Evolutionary conservation across 176 grass and related monocot genomes (phyloP).

Genomic region (bread wheat (Triticum aestivum)): IWGSC_CS_RefSeq_v2.1 NC_057814.1:635300881-635301380

Average conservation of each 20-base stretch:
- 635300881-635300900: not conserved
- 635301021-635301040: not conserved
- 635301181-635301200: too few relatives aligned
- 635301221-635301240: too few relatives aligned
- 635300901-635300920: rapidly evolving
- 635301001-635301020: not conserved
- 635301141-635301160: not conserved
- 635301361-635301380: too few relatives aligned
- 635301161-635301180: too few relatives aligned
- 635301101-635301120: not conserved
- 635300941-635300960: not conserved
- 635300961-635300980: not conserved
- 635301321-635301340: rapidly evolving
- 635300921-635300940: not conserved
- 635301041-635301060: not conserved
- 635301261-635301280: too few relatives aligned
- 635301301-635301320: too few relatives aligned
- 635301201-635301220: rapidly evolving
- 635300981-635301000: not conserved
- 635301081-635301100: not conserved
- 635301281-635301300: too few relatives aligned
- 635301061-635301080: rapidly evolving
- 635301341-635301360: too few relatives aligned
- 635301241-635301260: too few relatives aligned
- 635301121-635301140: rapidly evolving